These are phyloP conservation scores for Phytomonas sp. DNA, from an alignment of 208 protist species.

Conservation along the genomic window DNA sequence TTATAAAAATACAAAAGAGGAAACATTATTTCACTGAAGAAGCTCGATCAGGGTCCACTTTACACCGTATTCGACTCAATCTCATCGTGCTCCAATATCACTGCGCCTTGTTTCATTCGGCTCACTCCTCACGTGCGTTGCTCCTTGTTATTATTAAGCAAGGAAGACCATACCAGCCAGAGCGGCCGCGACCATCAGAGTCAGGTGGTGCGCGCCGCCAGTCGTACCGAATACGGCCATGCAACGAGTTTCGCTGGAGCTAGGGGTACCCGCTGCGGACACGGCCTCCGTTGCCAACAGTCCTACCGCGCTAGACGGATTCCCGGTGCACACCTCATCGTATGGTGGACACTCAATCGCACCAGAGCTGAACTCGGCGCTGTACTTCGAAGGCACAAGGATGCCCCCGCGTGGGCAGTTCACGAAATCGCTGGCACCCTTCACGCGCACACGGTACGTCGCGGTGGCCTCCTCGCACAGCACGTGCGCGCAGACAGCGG, in stretches of 20 bases:
- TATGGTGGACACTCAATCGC: constrained; percentile 28
- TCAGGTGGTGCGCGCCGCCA: not conserved
- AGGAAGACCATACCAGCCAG: not conserved
- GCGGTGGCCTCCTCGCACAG: constrained; percentile 9
- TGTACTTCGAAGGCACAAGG: constrained; percentile 8
- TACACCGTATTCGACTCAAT: not conserved
- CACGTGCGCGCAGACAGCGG: constrained; percentile 18
- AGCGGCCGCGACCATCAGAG: not conserved
- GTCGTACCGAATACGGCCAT: not conserved
- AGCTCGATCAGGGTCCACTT: not conserved
- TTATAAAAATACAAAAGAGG: not conserved
- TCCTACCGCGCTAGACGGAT: no score
- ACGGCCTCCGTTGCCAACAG: no score
- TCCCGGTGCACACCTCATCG: constrained; percentile 27
- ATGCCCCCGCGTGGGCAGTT: constrained; percentile 7
- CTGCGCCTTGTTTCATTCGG: not conserved
- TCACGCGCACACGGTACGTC: constrained; percentile 13
- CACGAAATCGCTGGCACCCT: constrained; percentile 6
- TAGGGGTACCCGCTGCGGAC: no score
- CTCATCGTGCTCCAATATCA: not conserved
- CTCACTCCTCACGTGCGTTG: not conserved
- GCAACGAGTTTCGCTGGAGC: no score
- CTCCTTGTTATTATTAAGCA: not conserved
- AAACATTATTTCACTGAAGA: not conserved
- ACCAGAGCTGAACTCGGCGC: constrained; percentile 13